Conservation (phyloP, 371 early-diverging fungal genomes). For the Lichtheimia ornata region DNA sequence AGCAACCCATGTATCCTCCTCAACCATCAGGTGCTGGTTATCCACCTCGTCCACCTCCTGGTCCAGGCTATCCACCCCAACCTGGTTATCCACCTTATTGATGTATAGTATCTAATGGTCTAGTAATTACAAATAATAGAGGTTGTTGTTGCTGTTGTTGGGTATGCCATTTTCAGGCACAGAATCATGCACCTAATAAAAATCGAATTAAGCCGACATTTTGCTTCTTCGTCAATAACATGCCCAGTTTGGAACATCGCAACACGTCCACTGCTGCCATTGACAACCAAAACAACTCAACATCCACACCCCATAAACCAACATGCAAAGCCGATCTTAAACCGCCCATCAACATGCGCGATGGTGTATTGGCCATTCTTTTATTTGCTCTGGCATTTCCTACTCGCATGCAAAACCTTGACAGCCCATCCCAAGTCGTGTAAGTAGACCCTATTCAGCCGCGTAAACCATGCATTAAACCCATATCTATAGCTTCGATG, state of each 20-base stretch:
- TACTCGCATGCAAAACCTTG: conserved; percentile 1
- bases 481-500: conserved; percentile 72
- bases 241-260: no score
- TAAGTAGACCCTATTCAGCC: conserved; percentile 9
- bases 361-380: neutral
- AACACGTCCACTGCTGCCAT: no score
- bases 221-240: no score
- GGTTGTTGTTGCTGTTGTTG: no score
- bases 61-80: conserved; percentile 17
- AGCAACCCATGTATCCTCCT: conserved; percentile 13
- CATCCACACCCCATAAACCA: no score
- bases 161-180: no score
- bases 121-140: no score
- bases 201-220: no score
- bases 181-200: no score
- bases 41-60: conserved; percentile 18
- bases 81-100: conserved; percentile 20
- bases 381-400: conserved; percentile 3
- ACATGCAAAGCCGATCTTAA: no score
- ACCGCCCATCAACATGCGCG: neutral
- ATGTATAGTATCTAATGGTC: neutral
- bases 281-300: no score
- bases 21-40: conserved; percentile 14
- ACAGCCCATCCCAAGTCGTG: conserved; percentile 24
- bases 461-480: neutral